A percentile compares a stretch with the other conserved stretches of the same genome.
Evolutionary conservation across 371 early-diverging fungal genomes (phyloP).

Genomic region (Mucor mucedo): DNA sequence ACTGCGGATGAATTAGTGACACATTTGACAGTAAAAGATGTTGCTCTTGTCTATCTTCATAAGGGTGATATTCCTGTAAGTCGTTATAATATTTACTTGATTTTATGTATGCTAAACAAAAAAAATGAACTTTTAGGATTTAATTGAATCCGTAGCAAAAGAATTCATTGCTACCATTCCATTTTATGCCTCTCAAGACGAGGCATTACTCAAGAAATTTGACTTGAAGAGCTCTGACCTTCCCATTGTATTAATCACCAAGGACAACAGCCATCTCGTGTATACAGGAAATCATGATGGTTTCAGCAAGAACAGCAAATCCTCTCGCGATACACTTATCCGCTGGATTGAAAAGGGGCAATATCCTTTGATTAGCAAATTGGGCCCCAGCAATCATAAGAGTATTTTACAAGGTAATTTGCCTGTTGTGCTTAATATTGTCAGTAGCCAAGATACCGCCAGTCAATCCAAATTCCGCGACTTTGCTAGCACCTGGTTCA

Average conservation of each 20-base stretch:
- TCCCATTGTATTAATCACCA: constrained; percentile 42
- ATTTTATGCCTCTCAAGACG: constrained; percentile 42
- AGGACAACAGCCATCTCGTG: constrained; percentile 34
- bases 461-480: constrained; percentile 30
- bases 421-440: constrained; percentile 37
- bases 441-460: constrained; percentile 23
- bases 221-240: constrained; percentile 28
- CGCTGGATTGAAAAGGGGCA: constrained; percentile 47
- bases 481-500: constrained; percentile 20
- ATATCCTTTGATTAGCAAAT: constrained; percentile 42
- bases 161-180: constrained; percentile 30
- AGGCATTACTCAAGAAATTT: constrained; percentile 27
- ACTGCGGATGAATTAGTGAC: constrained; percentile 24
- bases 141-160: constrained; percentile 33
- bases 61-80: constrained; percentile 21
- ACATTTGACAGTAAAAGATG: constrained; percentile 31
- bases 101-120: neutral
- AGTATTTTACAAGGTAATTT: constrained; percentile 37
- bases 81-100: neutral
- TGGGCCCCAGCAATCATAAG: constrained; percentile 39
- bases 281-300: constrained; percentile 27
- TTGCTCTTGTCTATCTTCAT: constrained; percentile 43
- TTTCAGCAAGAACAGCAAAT: constrained; percentile 30
- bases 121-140: constrained; percentile 19
- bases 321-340: constrained; percentile 24